phyloP scores from a whole-genome alignment of 495 filamentous ascomycete species.

The Penicillium soppii region DNA sequence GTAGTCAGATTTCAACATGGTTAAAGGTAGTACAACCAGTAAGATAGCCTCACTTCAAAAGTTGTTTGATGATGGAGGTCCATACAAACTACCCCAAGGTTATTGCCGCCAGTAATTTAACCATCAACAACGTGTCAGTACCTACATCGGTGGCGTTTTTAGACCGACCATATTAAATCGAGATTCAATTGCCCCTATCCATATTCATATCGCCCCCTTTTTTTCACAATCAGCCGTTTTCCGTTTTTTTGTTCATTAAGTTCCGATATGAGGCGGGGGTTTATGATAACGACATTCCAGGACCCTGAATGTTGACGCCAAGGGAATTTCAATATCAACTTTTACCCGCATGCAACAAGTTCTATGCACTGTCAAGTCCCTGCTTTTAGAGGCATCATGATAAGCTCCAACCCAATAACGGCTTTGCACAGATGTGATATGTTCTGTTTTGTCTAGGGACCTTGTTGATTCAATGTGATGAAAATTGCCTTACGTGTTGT shows the following conservation, averaged over 20 bases:
- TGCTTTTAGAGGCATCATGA: conserved; percentile 11
- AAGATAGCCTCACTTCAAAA: background rate
- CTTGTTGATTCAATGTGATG: conserved; percentile 4
- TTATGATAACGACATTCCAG: conserved; percentile 25
- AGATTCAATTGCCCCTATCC: conserved; percentile 12
- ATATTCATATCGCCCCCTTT: background rate
- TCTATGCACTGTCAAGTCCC: background rate
- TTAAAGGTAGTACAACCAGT: no score
- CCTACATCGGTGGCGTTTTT: conserved; percentile 32
- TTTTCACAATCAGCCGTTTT: no score
- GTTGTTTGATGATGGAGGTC: background rate
- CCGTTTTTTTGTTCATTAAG: background rate
- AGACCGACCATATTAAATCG: conserved; percentile 13
- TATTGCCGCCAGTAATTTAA: conserved; percentile 5
- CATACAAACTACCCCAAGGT: background rate
- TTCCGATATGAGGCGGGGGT: conserved; percentile 12
- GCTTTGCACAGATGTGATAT: conserved; percentile 18
- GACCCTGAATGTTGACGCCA: conserved; percentile 8
- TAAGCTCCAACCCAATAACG: conserved; percentile 20
- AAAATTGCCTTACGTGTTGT: conserved; percentile 3
- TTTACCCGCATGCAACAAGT: conserved; percentile 16
- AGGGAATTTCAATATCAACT: background rate
- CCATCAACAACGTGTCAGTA: conserved; percentile 15
- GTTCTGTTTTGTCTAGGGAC: conserved; percentile 20
- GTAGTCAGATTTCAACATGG: no score